phyloP scores from a whole-genome alignment of 257 asterid species.

The Solanum sejunctum region DNA sequence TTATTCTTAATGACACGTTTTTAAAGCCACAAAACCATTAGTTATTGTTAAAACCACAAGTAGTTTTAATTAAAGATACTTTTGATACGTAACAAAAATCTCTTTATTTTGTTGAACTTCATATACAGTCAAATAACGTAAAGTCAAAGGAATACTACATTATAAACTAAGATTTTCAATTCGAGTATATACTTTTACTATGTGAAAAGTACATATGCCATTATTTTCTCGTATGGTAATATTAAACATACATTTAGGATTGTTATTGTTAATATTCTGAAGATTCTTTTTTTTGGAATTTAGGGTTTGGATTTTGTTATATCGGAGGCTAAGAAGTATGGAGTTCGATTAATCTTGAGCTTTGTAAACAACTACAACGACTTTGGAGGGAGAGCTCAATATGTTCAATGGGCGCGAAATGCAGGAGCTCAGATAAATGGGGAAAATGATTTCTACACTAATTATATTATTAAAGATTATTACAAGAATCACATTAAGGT shows the following conservation, averaged over 20 bases:
- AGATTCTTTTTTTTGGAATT: neutral
- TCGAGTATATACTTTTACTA: neutral
- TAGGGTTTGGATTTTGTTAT: conserved; percentile 44
- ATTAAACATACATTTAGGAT: no score
- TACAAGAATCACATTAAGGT: conserved; percentile 36
- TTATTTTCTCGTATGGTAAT: no score
- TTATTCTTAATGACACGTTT: neutral
- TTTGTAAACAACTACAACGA: conserved; percentile 21
- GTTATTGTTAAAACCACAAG: neutral
- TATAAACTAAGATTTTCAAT: neutral
- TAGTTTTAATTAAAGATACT: neutral
- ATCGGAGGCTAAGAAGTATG: conserved; percentile 35
- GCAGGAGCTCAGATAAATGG: conserved; percentile 24
- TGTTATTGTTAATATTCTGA: no score
- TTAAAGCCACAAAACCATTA: neutral
- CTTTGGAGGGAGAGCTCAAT: conserved; percentile 25
- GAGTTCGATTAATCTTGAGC: conserved; percentile 26
- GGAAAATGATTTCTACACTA: conserved; percentile 35
- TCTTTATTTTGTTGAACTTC: neutral
- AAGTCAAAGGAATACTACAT: neutral
- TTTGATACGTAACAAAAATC: neutral
- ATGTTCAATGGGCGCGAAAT: conserved; percentile 43
- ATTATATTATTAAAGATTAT: conserved; percentile 19
- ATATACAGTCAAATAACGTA: neutral
- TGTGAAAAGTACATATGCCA: neutral